These are phyloP conservation scores for Magnolia changhungtana DNA, from an alignment of 164 flowering plant species.

Conservation along the genomic window DNA sequence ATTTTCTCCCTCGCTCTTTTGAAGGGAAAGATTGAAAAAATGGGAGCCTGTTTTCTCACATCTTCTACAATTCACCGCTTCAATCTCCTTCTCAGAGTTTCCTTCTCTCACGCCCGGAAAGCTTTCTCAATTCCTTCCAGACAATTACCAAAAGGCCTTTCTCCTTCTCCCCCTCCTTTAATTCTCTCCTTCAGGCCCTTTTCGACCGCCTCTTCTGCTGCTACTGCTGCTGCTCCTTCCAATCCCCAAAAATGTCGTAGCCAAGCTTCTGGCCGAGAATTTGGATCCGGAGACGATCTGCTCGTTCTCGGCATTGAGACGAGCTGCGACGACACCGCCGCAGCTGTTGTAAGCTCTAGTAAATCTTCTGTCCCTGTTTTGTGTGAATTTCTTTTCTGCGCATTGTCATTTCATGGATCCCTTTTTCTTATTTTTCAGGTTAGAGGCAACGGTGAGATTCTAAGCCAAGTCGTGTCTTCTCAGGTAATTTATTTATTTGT, in stretches of 20 bases:
- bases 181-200: background rate
- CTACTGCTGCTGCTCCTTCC: constrained; percentile 6
- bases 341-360: constrained; percentile 55
- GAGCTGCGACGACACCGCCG: constrained; percentile 96
- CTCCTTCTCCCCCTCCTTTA: background rate
- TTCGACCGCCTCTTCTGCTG: constrained; percentile 10
- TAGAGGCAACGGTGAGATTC: constrained; percentile 74
- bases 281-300: constrained; percentile 37
- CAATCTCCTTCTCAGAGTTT: constrained; percentile 29
- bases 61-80: constrained; percentile 39
- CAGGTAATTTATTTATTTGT: constrained; percentile 47
- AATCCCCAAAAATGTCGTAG: constrained; percentile 7
- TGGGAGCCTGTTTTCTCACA: constrained; percentile 25
- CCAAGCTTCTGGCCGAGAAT: background rate
- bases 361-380: background rate
- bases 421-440: constrained; percentile 39
- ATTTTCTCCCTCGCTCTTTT: background rate
- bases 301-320: constrained; percentile 89
- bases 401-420: background rate
- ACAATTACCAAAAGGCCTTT: background rate
- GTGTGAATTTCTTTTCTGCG: background rate
- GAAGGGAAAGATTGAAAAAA: constrained; percentile 10
- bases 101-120: background rate
- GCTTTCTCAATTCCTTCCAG: constrained; percentile 10
- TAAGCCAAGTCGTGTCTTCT: constrained; percentile 90